Evolutionary conservation across 2,329 filamentous ascomycete species (phyloP).

Genomic region (Claviceps fusiformis): DNA sequence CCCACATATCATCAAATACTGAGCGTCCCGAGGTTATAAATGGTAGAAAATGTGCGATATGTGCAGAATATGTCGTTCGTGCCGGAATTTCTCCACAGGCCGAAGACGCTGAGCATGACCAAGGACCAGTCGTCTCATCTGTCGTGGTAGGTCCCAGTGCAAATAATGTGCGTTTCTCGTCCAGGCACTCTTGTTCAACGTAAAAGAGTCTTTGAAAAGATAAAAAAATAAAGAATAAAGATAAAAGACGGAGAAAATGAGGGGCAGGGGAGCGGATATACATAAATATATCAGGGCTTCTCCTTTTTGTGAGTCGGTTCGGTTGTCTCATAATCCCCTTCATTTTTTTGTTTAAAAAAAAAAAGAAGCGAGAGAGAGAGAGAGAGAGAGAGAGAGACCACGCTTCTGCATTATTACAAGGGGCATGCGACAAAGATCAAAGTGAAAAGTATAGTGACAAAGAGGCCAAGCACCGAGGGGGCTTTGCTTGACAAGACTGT

Average conservation of each 20-base stretch:
- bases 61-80: background rate
- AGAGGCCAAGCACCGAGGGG: constrained; percentile 7
- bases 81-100: background rate
- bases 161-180: too few species aligned
- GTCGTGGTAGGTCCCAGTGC: background rate
- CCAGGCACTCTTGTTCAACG: too few species aligned
- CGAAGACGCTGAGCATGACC: background rate
- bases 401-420: too few species aligned
- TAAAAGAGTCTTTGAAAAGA: too few species aligned
- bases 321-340: background rate
- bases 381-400: too few species aligned
- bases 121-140: background rate
- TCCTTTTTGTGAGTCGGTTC: background rate
- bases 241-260: too few species aligned
- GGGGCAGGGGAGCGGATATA: too few species aligned
- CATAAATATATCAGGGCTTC: too few species aligned
- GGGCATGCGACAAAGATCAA: constrained; percentile 8
- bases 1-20: too few species aligned
- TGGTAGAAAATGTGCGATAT: background rate
- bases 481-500: constrained; percentile 6
- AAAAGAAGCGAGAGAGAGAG: too few species aligned
- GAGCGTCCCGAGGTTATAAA: background rate
- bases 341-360: background rate
- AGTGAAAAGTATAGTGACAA: constrained; percentile 7
- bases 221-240: too few species aligned